Base-by-base conservation (phyloP, 345 rosid species). In the Murraya paniculata region DNA sequence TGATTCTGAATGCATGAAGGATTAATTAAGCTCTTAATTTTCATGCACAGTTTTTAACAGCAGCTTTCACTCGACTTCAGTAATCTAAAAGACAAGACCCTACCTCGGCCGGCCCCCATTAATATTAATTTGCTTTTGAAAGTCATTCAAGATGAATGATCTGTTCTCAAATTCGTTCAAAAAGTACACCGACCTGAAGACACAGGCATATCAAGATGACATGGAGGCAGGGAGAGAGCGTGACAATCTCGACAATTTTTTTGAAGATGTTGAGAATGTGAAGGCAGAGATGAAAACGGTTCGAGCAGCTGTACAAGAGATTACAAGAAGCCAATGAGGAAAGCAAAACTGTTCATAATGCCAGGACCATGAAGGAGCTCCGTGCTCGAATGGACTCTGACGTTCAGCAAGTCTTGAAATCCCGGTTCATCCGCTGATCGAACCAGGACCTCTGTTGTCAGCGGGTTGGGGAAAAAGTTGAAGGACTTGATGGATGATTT, bases 251-350 rank as follows among this genome's bases (percentile, higher is more conserved):
- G 94, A 93, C 73, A 90, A 85, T 19, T 95, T 95, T 89, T 95
- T 93, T 0, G 89, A 85, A 74, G 99, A 91, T 30, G 89, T 92
- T 0, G 98, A 92, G 78, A 85, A 82, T 73, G 95, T 91, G 0
- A 93, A 92, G 71, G 91, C 88, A 13, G 97, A 93, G 74, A 92
- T 92, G 89, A 80, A 78, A 79, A 72, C 61, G 5, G 79, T 91
- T n/a, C 8, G 94, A 95, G 81, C 82, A 71, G 68, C 82, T 93
- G 72, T 85, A 86, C 87, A 91, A 82, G 84, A 88, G 69, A 33
- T 84, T 92, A 27, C 94, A 89, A n/a, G 96, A 92, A 28, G 90
- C 95, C 3, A 92, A 91, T 62, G 94, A 91, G 76, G 97, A 95
- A 68, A 81, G 91, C 88, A 91, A 91, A 66, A 84, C 68, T 50